Evolutionary conservation across 345 rosid species (phyloP).

Genomic region (Lumnitzera racemosa): DNA sequence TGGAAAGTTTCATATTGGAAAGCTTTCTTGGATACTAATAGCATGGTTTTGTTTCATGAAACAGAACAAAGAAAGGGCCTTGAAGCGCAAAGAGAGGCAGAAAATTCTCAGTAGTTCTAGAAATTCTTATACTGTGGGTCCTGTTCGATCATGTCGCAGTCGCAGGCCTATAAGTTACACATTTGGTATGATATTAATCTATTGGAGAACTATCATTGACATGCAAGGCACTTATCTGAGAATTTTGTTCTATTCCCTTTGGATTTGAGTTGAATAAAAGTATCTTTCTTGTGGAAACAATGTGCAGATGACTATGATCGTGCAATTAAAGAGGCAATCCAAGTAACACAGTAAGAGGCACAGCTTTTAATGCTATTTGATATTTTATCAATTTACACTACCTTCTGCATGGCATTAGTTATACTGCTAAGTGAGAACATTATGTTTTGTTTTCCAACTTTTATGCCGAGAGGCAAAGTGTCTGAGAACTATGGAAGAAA

Average conservation of each 20-base stretch:
- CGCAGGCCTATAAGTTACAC: slow-evolving; percentile 55
- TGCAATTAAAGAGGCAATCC: slow-evolving; percentile 63
- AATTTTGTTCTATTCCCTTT: background rate
- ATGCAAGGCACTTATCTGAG: background rate
- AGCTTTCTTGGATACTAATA: background rate
- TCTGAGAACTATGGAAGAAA: no score
- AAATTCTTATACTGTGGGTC: slow-evolving; percentile 23
- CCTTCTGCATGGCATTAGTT: background rate
- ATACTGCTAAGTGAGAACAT: background rate
- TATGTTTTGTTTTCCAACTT: no score
- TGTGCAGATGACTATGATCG: slow-evolving; percentile 69
- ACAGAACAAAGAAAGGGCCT: slow-evolving; percentile 66
- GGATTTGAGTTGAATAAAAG: slow-evolving; percentile 1
- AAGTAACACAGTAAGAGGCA: slow-evolving; percentile 47
- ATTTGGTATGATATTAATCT: slow-evolving; percentile 42
- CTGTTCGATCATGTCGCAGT: slow-evolving; percentile 59
- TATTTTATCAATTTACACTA: background rate
- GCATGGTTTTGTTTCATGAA: background rate
- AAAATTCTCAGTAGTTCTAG: slow-evolving; percentile 34
- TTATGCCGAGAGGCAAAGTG: no score
- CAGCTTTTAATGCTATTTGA: background rate
- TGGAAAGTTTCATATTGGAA: background rate
- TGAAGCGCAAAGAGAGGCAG: slow-evolving; percentile 46
- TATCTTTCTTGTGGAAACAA: slow-evolving; percentile 8
- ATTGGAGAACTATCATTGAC: background rate